Base-by-base conservation (phyloP, 208 protist genomes). In the Acanthamoeba quina region DNA sequence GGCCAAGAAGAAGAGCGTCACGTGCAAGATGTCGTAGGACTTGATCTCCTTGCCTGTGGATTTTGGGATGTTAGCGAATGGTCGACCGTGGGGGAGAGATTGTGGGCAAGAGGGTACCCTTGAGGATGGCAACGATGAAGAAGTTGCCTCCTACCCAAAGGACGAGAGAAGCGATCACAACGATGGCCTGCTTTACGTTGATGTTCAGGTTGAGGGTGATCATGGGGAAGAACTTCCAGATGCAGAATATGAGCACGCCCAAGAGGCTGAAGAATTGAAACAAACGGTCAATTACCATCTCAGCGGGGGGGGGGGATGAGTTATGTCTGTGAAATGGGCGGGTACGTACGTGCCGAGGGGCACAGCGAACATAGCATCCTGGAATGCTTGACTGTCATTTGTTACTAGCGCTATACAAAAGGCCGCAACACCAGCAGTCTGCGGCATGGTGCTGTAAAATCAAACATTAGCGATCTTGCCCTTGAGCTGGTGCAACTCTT, bases 181-280 rank as follows among this genome's bases (percentile, higher is more conserved):
- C 72, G 31, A 80, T 80, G 72, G 72, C 72, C 31, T 80, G 72
- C 72, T 80, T 80, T 13, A 80, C 72, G 41, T 80, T 80, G 41
- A 80, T 49, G 44, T 80, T 80, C 72, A 80, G 44, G 72, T 80
- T 80, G 72, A 80, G 72, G 41, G 72, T 80, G 41, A 80, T 49
- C 72, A 80, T 80, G 15, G 72, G 72, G 72, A 80, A 80, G 41
- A 80, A 80, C 72, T 80, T 80, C 72, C 72, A 80, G 21, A 80
- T 80, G 72, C 72, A 80, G 37, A 80, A 80, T 4, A 80, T 80
- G 72, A 80, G 72, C 31, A 80, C 72, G 37, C 72, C 72, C 31
- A 80, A 13, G 21, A 80, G 72, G 21, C 72, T 80, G 72, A 29
- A 10, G 37, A 49, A 37, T 37, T 17, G 41, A 34, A 52, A 9